A percentile compares a stretch with the other conserved stretches of the same genome.
Conservation (phyloP, 306 rosid genomes). For the Mimosa bimucronata region DNA sequence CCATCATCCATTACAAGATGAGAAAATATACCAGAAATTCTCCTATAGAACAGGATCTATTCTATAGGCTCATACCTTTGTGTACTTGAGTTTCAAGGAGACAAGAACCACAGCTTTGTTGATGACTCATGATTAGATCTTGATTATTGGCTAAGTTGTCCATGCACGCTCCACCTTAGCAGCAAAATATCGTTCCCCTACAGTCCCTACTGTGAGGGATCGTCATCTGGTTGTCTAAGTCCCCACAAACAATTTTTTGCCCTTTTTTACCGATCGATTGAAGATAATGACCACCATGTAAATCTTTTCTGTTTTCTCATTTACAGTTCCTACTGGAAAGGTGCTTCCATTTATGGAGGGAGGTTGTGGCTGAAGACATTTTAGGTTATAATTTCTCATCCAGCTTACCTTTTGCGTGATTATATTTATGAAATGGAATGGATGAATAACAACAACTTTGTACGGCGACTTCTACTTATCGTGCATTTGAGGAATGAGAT, state of each 20-base stretch:
- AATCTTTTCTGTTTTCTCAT: not conserved
- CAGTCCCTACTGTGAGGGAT: not conserved
- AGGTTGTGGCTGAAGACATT: too few species aligned
- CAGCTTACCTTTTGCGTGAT: not conserved
- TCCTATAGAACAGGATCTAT: conserved; percentile 2
- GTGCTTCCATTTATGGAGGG: not conserved
- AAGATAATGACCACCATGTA: too few species aligned
- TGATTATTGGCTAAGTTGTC: not conserved
- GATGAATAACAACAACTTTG: too few species aligned
- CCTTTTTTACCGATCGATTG: too few species aligned
- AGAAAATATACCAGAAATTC: too few species aligned
- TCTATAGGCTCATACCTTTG: not conserved
- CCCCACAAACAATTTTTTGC: too few species aligned
- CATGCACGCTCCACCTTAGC: not conserved
- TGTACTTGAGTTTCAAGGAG: not conserved
- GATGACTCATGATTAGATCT: not conserved
- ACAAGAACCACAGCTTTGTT: not conserved
- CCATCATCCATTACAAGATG: too few species aligned
- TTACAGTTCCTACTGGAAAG: too few species aligned
- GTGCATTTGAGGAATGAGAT: too few species aligned
- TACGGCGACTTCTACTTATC: not conserved
- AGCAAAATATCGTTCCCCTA: not conserved
- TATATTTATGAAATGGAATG: too few species aligned
- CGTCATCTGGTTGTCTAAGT: not conserved
- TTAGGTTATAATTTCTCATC: not conserved